These are phyloP conservation scores for Sophora flavescens DNA, from an alignment of 306 rosid species.

Conservation along the genomic window DNA sequence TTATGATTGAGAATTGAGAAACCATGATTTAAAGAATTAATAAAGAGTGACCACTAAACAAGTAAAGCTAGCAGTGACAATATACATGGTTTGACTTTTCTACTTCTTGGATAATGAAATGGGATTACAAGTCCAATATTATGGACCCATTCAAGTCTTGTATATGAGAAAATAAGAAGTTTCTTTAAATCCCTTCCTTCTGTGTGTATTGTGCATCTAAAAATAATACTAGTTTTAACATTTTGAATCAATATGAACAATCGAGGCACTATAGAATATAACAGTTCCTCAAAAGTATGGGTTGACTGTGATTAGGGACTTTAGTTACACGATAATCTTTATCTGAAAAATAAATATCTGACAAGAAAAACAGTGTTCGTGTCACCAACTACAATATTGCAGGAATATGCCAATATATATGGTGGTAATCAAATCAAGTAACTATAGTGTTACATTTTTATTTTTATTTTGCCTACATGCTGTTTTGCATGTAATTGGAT, in stretches of 20 bases:
- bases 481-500: not conserved
- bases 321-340: not conserved
- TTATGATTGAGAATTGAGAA: slow-evolving; percentile 1
- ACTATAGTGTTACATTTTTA: not conserved
- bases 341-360: not conserved
- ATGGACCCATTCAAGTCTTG: slow-evolving; percentile 15
- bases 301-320: not conserved
- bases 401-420: not conserved
- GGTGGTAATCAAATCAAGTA: not conserved
- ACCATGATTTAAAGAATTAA: slow-evolving; percentile 20
- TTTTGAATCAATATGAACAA: slow-evolving; percentile 5
- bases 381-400: not conserved
- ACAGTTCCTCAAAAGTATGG: not conserved
- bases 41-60: not conserved
- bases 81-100: slow-evolving; percentile 30
- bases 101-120: slow-evolving; percentile 18
- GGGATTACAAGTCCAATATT: not conserved
- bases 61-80: not conserved
- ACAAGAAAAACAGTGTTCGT: not conserved
- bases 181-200: slow-evolving; percentile 9
- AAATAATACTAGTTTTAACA: not conserved
- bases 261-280: not conserved
- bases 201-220: not conserved
- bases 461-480: not conserved
- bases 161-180: not conserved